phyloP scores from a whole-genome alignment of 352 stramenopile species.

The Globisporangium emineosum region DNA sequence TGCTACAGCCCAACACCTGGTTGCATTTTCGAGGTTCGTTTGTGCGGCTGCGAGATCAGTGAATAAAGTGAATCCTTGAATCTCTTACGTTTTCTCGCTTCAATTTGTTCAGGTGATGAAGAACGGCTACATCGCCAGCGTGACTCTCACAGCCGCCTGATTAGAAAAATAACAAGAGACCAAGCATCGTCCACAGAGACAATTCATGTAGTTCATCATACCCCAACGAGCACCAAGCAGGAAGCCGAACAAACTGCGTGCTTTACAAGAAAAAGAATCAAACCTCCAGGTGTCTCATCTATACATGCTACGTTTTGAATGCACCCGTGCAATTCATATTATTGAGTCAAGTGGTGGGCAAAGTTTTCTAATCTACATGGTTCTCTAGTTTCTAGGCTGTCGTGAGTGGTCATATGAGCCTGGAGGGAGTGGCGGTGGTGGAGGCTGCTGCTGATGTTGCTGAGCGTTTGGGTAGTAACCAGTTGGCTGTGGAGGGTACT shows the following conservation, averaged over 20 bases:
- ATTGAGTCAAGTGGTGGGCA: background rate
- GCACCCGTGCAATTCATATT: conserved; percentile 1
- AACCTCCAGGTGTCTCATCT: background rate
- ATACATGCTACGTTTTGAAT: background rate
- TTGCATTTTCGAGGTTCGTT: conserved; percentile 66
- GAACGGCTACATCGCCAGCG: conserved; percentile 71
- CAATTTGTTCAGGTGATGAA: conserved; percentile 46
- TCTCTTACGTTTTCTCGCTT: background rate
- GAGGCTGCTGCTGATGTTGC: conserved; percentile 26
- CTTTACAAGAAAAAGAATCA: background rate
- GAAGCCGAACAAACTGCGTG: conserved; percentile 3
- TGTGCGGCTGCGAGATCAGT: background rate
- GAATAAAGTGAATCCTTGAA: background rate
- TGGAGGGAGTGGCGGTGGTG: conserved; percentile 29
- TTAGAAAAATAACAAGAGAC: too few relatives aligned
- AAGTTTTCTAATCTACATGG: conserved; percentile 19
- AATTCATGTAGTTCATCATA: background rate
- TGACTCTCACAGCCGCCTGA: conserved; percentile 46
- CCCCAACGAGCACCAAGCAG: background rate
- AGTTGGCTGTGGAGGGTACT: conserved; percentile 12
- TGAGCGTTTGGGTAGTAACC: conserved; percentile 9
- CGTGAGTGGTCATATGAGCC: conserved; percentile 29
- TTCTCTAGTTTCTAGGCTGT: conserved; percentile 16
- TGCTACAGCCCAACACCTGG: conserved; percentile 72
- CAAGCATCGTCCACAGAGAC: background rate